Percentiles rank a stretch among this genome's conserved stretches.
Evolutionary conservation across 257 asterid genomes (phyloP).

Genomic region (Solanum acaule): DNA sequence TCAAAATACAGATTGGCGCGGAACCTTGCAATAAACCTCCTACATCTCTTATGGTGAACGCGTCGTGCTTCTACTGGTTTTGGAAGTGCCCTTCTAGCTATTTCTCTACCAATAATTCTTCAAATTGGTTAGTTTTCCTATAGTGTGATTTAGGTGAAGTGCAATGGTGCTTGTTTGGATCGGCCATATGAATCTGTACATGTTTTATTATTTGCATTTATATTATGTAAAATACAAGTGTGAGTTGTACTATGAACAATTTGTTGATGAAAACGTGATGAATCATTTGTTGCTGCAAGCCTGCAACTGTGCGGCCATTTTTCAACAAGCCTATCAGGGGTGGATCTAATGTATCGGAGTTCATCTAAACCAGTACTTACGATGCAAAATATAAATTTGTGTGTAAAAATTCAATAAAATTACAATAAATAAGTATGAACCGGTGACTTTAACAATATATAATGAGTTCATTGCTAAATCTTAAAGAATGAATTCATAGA

Average conservation of each 20-base stretch:
- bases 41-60: not conserved
- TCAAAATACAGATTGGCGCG: not conserved
- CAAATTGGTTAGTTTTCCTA: not conserved
- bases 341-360: not conserved
- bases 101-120: not conserved
- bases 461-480: not conserved
- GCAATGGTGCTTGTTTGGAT: not conserved
- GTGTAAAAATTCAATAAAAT: not conserved
- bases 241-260: not conserved
- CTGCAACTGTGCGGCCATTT: not conserved
- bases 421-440: not conserved
- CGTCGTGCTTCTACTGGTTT: not conserved
- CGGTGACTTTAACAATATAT: not conserved
- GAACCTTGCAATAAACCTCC: not conserved
- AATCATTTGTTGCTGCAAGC: not conserved
- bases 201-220: not conserved
- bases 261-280: not conserved
- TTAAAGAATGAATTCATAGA: not conserved
- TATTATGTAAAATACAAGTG: not conserved
- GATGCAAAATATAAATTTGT: not conserved
- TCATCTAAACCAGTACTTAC: not conserved
- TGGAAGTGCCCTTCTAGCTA: not conserved
- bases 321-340: not conserved
- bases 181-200: not conserved
- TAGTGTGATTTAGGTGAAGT: not conserved